Evolutionary conservation across 1,139 yeast genomes (phyloP), one percentile per base, ranked within the genome.

Genomic region (Diutina ranongensis): DNA sequence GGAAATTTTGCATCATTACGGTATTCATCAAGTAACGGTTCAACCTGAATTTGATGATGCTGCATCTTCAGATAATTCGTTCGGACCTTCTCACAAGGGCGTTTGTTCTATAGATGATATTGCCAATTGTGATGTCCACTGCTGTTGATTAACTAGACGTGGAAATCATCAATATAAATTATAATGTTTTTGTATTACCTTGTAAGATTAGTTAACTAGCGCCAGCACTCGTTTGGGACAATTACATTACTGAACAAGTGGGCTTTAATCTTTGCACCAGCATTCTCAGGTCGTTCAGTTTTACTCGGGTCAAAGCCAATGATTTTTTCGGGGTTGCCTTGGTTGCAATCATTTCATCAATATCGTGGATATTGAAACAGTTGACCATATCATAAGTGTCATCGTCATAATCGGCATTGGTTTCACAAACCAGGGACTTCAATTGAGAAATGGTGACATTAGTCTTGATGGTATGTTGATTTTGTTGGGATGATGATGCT

Each of bases 11-110:
- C 95, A 86, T 55, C 78, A 74, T 32, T 84, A 80, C 58, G 96
- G 96, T 34, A 82, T 92, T 50, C 95, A 88, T 56, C 83, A 94
- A 38, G 95, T 94, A 19, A 92, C 98, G 1, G 89, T 92, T 45
- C 98, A 92, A 63, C 97, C 97, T 0, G 97, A 89, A 65, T 88
- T 70, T 51, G 27, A 18, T 25, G 44, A 28, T 33, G 13, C 31
- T 12, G 12, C 20, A 20, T 13, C 27, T 22, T 27, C 35, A 18
- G 44, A 28, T 25, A 7, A 34, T 5, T 16, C 20, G 13, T 31
- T 19, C 18, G 44, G 35, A 15, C 34, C 35, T 15, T 40, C 35
- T 5, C 42, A 38, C 32, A 38, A 38, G 33, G 42, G 42, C 21
- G 42, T 38, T 31, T 38, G 42, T 15, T 22, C 42, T 8, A 16